Base-by-base conservation (phyloP, 495 filamentous ascomycete species). In the Podospora fimiseda region DNA sequence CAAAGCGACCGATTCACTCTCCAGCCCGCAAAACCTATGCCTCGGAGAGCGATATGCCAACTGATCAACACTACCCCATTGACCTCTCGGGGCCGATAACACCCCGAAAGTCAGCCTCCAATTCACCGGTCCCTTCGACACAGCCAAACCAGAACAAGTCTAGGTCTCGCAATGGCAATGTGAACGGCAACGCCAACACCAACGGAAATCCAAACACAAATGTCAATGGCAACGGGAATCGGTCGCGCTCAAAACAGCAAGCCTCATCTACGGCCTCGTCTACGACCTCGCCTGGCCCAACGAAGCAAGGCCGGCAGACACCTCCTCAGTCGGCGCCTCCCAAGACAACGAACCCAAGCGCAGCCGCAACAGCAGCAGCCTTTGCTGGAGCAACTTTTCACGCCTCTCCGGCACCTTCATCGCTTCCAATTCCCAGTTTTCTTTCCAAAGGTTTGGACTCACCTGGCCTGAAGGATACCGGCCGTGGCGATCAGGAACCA, bases 381-480 rank as follows among this genome's bases (percentile, higher is more conserved):
- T 99, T 96, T 68, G 93, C 93, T 13, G 93, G 93, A 14, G 88
- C 91, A 14, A 94, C 89, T 0, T 99, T 99, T 68, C 92, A 96
- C 65, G 87, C 89, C 9, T 99, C 93, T 2, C 93, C 93, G 13
- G 91, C 90, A 2, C 87, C 94, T 2, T 92, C 90, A 2, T 81
- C 89, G n/a, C 78, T 99, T 4, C 94, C 94, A 0, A 88, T 96
- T 39, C 93, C 93, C 1, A 93, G 83, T 65, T 95, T 95, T 65
- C 80, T 95, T 48, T 87, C 87, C n/a, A 91, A 85, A 51, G 85
- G 89, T 0, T 73, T 89, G 11, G 83, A 87, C 43, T 80, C 79
- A 6, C 77, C 78, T 14, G 43, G 44, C 7, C 33, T 61, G n/a
- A 61, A 58, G 73, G 57, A 72, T 20, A 43, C 55, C 6, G 52